Base-by-base conservation (phyloP, 2,329 filamentous ascomycete genomes). In the Pseudopyricularia cyperi region DNA sequence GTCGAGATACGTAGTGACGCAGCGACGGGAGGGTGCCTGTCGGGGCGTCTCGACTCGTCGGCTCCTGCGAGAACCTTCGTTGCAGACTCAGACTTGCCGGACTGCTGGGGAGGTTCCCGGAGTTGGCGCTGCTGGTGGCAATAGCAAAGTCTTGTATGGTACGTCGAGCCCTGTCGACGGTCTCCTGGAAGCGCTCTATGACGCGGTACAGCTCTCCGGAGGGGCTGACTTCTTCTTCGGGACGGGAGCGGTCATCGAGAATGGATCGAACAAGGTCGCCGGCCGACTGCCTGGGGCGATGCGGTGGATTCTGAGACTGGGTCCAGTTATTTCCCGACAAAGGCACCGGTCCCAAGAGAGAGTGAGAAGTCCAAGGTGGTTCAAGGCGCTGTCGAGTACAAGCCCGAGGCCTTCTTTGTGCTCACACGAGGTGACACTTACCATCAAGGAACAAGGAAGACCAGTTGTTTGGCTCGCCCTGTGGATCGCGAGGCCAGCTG, bases 201-300 rank as follows among this genome's bases (percentile, higher is more conserved):
- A 66, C 65, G 57, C 68, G 62, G 55, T 65, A 68, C 48, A 72
- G 58, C 60, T 73, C 68, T 56, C 68, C 68, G 26, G 69, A 72
- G 19, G 67, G 66, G 49, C 66, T 70, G 46, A 70, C 65, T 42
- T 68, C 60, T 52, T 62, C 58, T 55, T 64, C 59, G 15, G 65
- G 59, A 44, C 39, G 39, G 19, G 19, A 22, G 56, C 65, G 60
- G 55, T 66, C 64, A 60, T 71, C 65, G 59, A 70, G 64, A 52
- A 69, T 68, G 52, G 64, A 67, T 50, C 63, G 64, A 24, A 71
- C 61, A 54, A 62, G 62, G 53, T 63, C 62, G 58, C 64, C 57
- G 55, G 63, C 61, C 17, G 60, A 65, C 47, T 50, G 53, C 50
- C 53, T 50, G 19, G 32, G 32, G 46, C 34, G 61, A 50, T 59